These are phyloP conservation scores for Hymenochaete sp. DNA, from an alignment of 1,284 basidiomycete genomes.

Conservation along the genomic window DNA sequence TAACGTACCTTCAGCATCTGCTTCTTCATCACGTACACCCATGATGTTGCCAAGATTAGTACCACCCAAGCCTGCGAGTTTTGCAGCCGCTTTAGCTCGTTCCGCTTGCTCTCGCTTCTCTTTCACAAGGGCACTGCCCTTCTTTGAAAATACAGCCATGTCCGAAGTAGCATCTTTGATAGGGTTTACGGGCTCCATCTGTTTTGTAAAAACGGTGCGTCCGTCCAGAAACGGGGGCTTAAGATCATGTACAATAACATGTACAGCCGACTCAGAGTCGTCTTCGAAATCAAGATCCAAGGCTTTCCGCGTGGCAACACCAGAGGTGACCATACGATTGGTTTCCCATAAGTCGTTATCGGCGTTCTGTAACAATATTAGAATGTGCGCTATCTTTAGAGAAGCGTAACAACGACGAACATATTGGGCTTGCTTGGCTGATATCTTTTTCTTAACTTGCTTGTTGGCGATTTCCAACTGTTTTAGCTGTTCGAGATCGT, in stretches of 20 bases:
- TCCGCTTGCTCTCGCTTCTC: constrained; percentile 96
- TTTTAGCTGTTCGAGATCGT: constrained; percentile 65
- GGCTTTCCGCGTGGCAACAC: constrained; percentile 78
- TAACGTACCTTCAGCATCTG: constrained; percentile 70
- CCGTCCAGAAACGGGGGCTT: constrained; percentile 98
- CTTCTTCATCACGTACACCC: constrained; percentile 94
- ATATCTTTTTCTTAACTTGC: constrained; percentile 79
- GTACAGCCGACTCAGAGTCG: constrained; percentile 90
- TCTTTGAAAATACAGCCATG: constrained; percentile 92
- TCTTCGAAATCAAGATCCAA: constrained; percentile 92
- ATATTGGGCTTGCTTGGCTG: constrained; percentile 90
- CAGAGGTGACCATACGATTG: constrained; percentile 93
- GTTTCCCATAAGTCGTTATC: constrained; percentile 99
- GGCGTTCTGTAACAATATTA: constrained; percentile 57
- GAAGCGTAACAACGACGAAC: constrained; percentile 37
- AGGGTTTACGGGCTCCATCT: constrained; percentile 95
- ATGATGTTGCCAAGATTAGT: constrained; percentile 94
- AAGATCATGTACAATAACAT: constrained; percentile 94
- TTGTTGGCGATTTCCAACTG: constrained; percentile 76
- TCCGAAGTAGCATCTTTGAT: constrained; percentile 91
- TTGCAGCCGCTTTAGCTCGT: constrained; percentile 90
- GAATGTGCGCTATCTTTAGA: constrained; percentile 7
- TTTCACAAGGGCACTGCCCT: constrained; percentile 87
- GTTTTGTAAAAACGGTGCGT: constrained; percentile 91
- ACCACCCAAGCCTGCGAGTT: constrained; percentile 86